These are phyloP conservation scores for Aspergillus sp. DNA, from an alignment of 2,329 filamentous ascomycete genomes.

Conservation along the genomic window DNA sequence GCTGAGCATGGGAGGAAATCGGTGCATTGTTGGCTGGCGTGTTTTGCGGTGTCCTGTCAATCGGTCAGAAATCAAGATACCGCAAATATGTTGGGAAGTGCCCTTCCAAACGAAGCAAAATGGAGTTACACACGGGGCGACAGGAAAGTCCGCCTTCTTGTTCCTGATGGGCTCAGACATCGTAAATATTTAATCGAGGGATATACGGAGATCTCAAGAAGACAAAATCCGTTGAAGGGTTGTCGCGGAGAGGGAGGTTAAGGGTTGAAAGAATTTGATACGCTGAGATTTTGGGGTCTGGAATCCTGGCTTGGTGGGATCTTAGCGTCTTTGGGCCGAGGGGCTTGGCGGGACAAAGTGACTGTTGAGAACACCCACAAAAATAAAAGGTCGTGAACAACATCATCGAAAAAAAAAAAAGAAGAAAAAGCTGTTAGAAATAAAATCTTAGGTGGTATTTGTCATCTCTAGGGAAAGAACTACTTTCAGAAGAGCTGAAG, in stretches of 20 bases:
- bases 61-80: constrained; percentile 22
- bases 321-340: constrained; percentile 43
- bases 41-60: constrained; percentile 89
- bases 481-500: no score
- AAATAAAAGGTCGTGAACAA: constrained; percentile 29
- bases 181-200: constrained; percentile 17
- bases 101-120: background rate
- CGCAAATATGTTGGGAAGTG: background rate
- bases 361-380: constrained; percentile 31
- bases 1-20: constrained; percentile 95
- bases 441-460: no score
- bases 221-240: constrained; percentile 21
- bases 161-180: constrained; percentile 71
- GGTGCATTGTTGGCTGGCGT: constrained; percentile 93
- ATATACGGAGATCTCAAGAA: constrained; percentile 10
- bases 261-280: constrained; percentile 41
- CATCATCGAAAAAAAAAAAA: background rate
- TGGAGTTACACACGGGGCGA: constrained; percentile 60
- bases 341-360: constrained; percentile 41
- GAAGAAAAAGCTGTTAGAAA: no score
- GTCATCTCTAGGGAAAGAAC: no score
- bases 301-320: constrained; percentile 41
- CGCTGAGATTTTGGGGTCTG: constrained; percentile 35
- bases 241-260: constrained; percentile 23
- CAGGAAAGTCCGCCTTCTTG: constrained; percentile 61